These are phyloP conservation scores for Aphelidium insulamus DNA, from an alignment of 371 early-diverging fungal species.

Conservation along the genomic window DNA sequence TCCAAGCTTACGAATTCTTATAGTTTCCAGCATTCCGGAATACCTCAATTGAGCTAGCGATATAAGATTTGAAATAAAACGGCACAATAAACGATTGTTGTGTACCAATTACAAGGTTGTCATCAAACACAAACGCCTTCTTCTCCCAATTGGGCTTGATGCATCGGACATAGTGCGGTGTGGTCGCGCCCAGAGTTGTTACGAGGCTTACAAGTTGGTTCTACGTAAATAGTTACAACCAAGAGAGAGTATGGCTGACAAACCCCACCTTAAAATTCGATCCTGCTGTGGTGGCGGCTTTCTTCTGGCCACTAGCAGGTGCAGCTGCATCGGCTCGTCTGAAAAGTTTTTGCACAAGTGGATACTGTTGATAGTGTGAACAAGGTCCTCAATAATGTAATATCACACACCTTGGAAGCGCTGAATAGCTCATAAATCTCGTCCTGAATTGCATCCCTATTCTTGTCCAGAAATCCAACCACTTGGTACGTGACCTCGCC, in stretches of 20 bases:
- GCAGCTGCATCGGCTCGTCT: slow-evolving; percentile 17
- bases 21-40: slow-evolving; percentile 99
- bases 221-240: too few species aligned
- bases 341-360: slow-evolving; percentile 61
- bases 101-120: slow-evolving; percentile 69
- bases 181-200: slow-evolving; percentile 69
- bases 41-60: slow-evolving; percentile 93
- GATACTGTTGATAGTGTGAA: slow-evolving; percentile 44
- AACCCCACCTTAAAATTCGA: slow-evolving; percentile 95
- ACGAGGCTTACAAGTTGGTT: too few species aligned
- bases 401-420: slow-evolving; percentile 48
- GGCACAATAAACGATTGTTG: too few species aligned
- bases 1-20: slow-evolving; percentile 94
- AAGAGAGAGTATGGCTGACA: too few species aligned
- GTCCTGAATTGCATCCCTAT: slow-evolving; percentile 97
- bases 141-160: slow-evolving; percentile 96
- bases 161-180: slow-evolving; percentile 99
- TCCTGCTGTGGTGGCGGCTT: slow-evolving; percentile 82
- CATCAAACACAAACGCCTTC: slow-evolving; percentile 54
- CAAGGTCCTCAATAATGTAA: too few species aligned
- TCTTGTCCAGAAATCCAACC: slow-evolving; percentile 92
- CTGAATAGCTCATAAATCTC: slow-evolving; percentile 73
- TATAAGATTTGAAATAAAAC: too few species aligned
- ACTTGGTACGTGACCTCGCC: slow-evolving; percentile 90
- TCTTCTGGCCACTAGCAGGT: slow-evolving; percentile 11